Percentiles rank a stretch among this genome's conserved stretches.
These are phyloP conservation scores for Nannizziopsis arthrosporioides DNA, from an alignment of 2,329 filamentous ascomycete species.

Conservation along the genomic window DNA sequence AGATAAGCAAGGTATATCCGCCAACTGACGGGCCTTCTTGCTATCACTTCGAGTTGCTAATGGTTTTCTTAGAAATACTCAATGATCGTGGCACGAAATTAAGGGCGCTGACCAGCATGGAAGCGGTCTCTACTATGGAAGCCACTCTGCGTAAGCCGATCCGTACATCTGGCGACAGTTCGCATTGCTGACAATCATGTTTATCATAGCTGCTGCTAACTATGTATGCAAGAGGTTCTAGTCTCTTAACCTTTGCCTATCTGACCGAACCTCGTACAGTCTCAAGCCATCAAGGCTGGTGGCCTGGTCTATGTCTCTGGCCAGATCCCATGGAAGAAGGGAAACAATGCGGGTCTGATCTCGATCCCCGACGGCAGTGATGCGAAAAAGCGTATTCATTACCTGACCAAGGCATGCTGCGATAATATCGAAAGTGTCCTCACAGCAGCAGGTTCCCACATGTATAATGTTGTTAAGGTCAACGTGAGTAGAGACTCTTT, in stretches of 20 bases:
- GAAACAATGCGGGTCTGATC: slow-evolving; percentile 28
- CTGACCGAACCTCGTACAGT: slow-evolving; percentile 21
- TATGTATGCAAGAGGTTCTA: slow-evolving; percentile 28
- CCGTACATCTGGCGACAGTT: background rate
- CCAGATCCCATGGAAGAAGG: slow-evolving; percentile 58
- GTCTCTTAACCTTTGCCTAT: background rate
- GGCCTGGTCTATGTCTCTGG: slow-evolving; percentile 61
- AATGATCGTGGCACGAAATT: too few relatives aligned
- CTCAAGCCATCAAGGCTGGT: slow-evolving; percentile 54
- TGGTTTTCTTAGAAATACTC: too few relatives aligned
- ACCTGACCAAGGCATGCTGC: slow-evolving; percentile 53
- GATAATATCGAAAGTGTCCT: slow-evolving; percentile 77
- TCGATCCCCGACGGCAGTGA: too few relatives aligned
- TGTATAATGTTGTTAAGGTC: slow-evolving; percentile 78
- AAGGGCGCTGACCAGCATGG: slow-evolving; percentile 29
- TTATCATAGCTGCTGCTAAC: slow-evolving; percentile 23
- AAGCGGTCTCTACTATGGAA: slow-evolving; percentile 31
- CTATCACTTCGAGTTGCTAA: too few relatives aligned
- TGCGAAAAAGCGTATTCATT: too few relatives aligned
- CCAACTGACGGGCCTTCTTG: too few relatives aligned
- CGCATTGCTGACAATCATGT: background rate
- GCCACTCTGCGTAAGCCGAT: slow-evolving; percentile 36
- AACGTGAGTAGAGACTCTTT: slow-evolving; percentile 36
- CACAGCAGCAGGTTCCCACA: slow-evolving; percentile 63
- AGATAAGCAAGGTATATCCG: too few relatives aligned